Evolutionary conservation across 768 basidiomycete genomes (phyloP).

Genomic region (Phaeotremella skinneri): DNA sequence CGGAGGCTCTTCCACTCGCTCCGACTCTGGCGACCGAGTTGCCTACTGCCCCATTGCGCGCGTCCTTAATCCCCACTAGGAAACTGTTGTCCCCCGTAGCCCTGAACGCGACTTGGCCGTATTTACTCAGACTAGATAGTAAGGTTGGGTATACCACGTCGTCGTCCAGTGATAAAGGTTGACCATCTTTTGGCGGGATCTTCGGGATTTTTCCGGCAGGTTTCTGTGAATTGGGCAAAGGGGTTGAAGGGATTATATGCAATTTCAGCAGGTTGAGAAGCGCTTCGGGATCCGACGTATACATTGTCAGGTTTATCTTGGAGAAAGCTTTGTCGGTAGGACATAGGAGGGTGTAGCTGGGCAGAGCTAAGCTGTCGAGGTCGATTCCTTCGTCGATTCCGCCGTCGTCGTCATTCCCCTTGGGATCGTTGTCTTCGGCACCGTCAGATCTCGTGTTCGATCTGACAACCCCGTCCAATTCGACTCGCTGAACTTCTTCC

Average conservation of each 20-base stretch:
- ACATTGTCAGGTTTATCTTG: conserved; percentile 69
- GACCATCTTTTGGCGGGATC: conserved; percentile 59
- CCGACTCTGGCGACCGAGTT: conserved; percentile 53
- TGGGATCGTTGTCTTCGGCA: too few species aligned
- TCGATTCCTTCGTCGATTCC: conserved; percentile 19
- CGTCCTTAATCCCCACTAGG: conserved; percentile 55
- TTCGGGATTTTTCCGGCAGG: conserved; percentile 17
- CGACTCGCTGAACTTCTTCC: conserved; percentile 26
- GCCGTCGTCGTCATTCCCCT: conserved; percentile 9
- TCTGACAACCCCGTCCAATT: conserved; percentile 20
- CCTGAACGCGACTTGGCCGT: conserved; percentile 82
- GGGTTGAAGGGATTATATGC: conserved; percentile 51
- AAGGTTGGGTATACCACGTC: conserved; percentile 73
- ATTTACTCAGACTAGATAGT: conserved; percentile 57
- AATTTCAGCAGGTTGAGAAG: conserved; percentile 50
- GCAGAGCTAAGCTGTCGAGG: conserved; percentile 25
- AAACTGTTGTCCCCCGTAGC: conserved; percentile 51
- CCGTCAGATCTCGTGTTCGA: neutral
- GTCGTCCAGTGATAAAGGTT: conserved; percentile 69
- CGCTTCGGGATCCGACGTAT: conserved; percentile 42
- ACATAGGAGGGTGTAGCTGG: conserved; percentile 80
- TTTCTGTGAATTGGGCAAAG: conserved; percentile 54
- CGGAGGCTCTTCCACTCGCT: conserved; percentile 56
- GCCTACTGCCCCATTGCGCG: conserved; percentile 50
- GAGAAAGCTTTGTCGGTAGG: conserved; percentile 93